A percentile compares a stretch with the other conserved stretches of the same genome.
Conservation (phyloP, 805 yeast species). For the Sugiyamaella americana region DNA sequence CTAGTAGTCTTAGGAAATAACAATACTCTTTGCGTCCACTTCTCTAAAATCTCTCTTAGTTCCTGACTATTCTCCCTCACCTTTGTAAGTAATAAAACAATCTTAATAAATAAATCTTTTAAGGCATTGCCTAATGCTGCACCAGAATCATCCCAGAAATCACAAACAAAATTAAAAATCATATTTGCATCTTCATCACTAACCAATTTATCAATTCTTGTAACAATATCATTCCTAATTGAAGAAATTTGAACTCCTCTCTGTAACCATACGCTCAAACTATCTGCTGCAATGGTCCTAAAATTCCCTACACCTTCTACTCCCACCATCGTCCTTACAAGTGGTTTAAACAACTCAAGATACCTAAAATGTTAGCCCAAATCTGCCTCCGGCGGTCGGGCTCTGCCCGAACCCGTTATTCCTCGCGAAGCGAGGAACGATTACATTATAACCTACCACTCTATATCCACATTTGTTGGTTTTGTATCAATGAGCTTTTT, state of each 20-base stretch:
- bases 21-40: conserved; percentile 45
- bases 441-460: conserved; percentile 13
- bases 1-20: conserved; percentile 46
- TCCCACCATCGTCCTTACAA: conserved; percentile 31
- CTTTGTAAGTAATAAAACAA: conserved; percentile 38
- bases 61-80: conserved; percentile 18
- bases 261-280: conserved; percentile 58
- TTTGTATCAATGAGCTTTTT: conserved; percentile 15
- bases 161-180: conserved; percentile 45
- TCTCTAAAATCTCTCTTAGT: conserved; percentile 13
- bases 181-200: conserved; percentile 19
- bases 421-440: too few species aligned
- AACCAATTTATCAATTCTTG: conserved; percentile 16
- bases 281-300: conserved; percentile 48
- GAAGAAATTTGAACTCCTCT: conserved; percentile 42
- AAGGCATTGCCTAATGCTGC: conserved; percentile 67
- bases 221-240: conserved; percentile 11
- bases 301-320: conserved; percentile 35
- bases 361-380: conserved; percentile 14
- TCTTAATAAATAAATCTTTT: conserved; percentile 51
- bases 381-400: neutral
- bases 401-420: too few species aligned
- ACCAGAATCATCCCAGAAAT: conserved; percentile 65
- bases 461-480: conserved; percentile 14
- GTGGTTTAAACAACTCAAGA: conserved; percentile 22